Percentiles rank a stretch among this genome's conserved stretches.
These are phyloP conservation scores for Phaseolus coccineus DNA, from an alignment of 331 rosid species.

Conservation along the genomic window DNA sequence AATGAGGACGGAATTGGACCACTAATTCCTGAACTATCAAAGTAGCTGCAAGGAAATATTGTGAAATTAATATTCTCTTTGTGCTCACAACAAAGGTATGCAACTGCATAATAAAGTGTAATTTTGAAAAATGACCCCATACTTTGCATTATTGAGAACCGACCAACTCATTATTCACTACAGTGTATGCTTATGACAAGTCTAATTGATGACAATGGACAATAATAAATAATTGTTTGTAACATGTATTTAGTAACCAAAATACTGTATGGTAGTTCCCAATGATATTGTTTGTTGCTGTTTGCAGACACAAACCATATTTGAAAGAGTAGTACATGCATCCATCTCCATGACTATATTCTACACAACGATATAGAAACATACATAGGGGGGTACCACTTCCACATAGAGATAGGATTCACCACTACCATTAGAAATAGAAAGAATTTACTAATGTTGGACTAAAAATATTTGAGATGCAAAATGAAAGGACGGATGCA, in stretches of 20 bases:
- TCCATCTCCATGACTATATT: not conserved
- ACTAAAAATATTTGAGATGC: not conserved
- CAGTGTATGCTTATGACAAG: not conserved
- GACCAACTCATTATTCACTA: not conserved
- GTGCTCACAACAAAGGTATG: not conserved
- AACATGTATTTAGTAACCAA: not conserved
- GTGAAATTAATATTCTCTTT: slow-evolving; percentile 20
- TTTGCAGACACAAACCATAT: not conserved
- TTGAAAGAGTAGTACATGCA: not conserved
- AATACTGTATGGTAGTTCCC: not conserved
- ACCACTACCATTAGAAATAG: not conserved
- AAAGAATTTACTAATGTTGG: not conserved
- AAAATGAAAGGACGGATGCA: not conserved
- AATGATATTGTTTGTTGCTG: not conserved
- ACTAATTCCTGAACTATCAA: slow-evolving; percentile 80
- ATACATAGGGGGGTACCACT: not conserved
- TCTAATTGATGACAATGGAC: not conserved
- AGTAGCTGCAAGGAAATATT: slow-evolving; percentile 59
- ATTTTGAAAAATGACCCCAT: not conserved
- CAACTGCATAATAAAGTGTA: not conserved
- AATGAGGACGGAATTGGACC: slow-evolving; percentile 82
- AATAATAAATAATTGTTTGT: not conserved
- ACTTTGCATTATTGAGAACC: not conserved
- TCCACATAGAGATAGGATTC: not conserved
- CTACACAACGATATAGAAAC: not conserved